A percentile compares a stretch with the other conserved stretches of the same genome.
Conservation (phyloP, 2,329 filamentous ascomycete genomes). For the Sclerotinia minor region DNA sequence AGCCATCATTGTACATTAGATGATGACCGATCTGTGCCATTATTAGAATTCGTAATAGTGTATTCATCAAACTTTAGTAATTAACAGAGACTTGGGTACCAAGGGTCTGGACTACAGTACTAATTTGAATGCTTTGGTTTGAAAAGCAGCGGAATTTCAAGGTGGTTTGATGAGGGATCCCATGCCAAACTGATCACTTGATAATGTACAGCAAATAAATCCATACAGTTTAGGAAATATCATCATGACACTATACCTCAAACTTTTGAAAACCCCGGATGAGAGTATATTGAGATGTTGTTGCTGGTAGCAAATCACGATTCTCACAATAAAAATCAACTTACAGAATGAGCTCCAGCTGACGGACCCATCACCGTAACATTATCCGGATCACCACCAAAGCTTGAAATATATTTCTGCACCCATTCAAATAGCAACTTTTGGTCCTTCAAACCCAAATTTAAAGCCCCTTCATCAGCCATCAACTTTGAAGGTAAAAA, state of each 20-base stretch:
- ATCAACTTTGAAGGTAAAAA: slow-evolving; percentile 63
- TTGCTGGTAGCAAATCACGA: not conserved
- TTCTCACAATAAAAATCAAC: slow-evolving; percentile 28
- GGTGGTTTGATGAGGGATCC: not conserved
- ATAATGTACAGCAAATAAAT: not conserved
- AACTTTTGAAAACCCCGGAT: not conserved
- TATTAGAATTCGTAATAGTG: not conserved
- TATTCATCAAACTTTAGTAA: not conserved
- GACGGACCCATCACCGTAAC: slow-evolving; percentile 63
- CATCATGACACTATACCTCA: not conserved
- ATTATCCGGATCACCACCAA: slow-evolving; percentile 59
- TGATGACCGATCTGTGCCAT: slow-evolving; percentile 63
- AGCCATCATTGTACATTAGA: slow-evolving; percentile 52
- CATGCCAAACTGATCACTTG: not conserved
- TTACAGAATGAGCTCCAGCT: slow-evolving; percentile 62
- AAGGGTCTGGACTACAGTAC: not conserved
- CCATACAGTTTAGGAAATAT: no score
- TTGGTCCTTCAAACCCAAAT: slow-evolving; percentile 66
- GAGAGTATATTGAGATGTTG: not conserved
- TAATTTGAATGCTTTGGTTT: not conserved
- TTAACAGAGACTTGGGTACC: not conserved
- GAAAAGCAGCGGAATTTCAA: not conserved
- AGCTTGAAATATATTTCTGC: slow-evolving; percentile 56
- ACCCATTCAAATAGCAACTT: slow-evolving; percentile 60
- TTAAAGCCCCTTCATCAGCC: slow-evolving; percentile 56